Evolutionary conservation across 2,329 filamentous ascomycete genomes (phyloP), one percentile per base, ranked within the genome.

Genomic region (Ceratocystis variospora): DNA sequence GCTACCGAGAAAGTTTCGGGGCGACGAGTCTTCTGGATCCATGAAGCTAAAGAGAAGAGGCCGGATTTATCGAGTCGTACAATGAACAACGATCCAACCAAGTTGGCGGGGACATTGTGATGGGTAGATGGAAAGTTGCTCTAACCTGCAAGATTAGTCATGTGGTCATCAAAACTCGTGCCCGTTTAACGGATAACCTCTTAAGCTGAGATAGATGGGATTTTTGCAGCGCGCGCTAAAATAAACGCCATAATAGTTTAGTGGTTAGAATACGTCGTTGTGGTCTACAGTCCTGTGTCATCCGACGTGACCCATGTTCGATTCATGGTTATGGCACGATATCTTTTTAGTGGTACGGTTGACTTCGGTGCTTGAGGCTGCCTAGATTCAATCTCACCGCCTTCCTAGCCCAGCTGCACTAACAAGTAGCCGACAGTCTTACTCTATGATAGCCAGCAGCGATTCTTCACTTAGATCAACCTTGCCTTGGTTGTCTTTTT

Each of bases 261-360:
- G 63, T 67, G 66, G 66, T 67, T 67, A 67, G 66, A 67, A 67
- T 67, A 64, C 63, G 62, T 61, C 66, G 66, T 67, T 67, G 66
- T 67, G 66, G 66, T 61, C 45, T 61, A 22, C 6, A n/a, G 19
- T 37, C n/a, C 2, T 8, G 15, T 37, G 19, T 25, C 62, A 62
- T 64, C 66, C 66, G 66, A 64, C 62, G 66, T 64, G 66, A 67
- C 63, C 66, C 66, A 67, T 67, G 66, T 67, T 67, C 66, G 66
- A 67, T 67, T 67, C 66, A 67, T 67, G 66, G 66, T 67, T 67
- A 67, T 67, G 66, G 66, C 66, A 67, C 62, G 48, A 5, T 31
- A 62, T 45, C 61, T 64, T 63, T 63, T 65, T 53, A 5, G 7
- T 6, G 0, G 1, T 8, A 2, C 19, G 6, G 46, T 19, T 0